Evolutionary conservation across 257 asterid genomes (phyloP), one percentile per base, ranked within the genome.

Genomic region (Petrea volubilis): DNA sequence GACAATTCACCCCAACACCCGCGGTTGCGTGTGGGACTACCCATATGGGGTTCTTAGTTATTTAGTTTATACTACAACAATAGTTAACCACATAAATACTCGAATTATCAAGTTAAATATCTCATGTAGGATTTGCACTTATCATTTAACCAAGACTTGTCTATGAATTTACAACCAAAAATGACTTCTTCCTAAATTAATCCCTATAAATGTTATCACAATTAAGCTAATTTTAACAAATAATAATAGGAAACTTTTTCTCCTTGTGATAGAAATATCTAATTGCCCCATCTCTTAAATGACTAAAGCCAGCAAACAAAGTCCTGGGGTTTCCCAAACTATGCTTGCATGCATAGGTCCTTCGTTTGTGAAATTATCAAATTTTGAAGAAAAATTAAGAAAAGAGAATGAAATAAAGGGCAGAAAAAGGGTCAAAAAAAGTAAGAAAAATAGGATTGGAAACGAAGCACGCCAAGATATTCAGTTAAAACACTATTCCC

Each of bases 391-490:
- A 33, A 28, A 8, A 31, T 27, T 29, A 29, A 15, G 29, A 3
- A 51, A 20, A 6, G 24, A 2, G 25, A 2, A 33, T 1, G 38
- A 52, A 52, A 52, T 52, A 55, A 55, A 55, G 61, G 61, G 36
- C 7, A 23, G 8, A 25, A 12, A 13, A 52, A 55, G 5, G 61
- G 59, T 23, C 12, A 20, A 57, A 59, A 59, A 51, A 46, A 60
- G 47, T 33, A 18, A 29, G 67, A 68, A 71, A 72, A 68, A 47
- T 77, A 5, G 78, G 73, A 79, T 82, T 70, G 80, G 75, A 72
- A 75, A 41, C 71, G 76, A 70, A 71, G 87, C 84, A 78, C 80
- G 90, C 87, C 79, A 62, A 73, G 34, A 55, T 68, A 52, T 36
- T 36, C 50, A 34, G 23, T 34, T 34, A 15, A 34, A 38, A 34